A percentile compares a stretch with the other conserved stretches of the same genome.
phyloP scores from a whole-genome alignment of 148 eudicot species.

The Chenopodium berlandieri region DNA sequence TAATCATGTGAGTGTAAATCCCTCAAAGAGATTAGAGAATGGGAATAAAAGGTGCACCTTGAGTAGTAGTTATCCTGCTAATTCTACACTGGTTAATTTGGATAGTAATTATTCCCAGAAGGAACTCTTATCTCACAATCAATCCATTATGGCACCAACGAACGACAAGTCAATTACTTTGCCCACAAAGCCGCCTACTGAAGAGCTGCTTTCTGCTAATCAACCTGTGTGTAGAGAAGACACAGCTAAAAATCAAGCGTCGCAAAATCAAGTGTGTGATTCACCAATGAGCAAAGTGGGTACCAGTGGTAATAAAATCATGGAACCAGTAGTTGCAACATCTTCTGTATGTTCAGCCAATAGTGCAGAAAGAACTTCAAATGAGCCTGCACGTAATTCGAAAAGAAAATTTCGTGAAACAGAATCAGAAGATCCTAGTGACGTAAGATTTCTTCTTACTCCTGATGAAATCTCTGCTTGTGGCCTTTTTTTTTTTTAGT shows the following conservation, averaged over 20 bases:
- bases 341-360: conserved; percentile 92
- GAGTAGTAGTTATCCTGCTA: conserved; percentile 29
- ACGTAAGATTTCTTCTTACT: conserved; percentile 44
- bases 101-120: conserved; percentile 31
- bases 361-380: conserved; percentile 69
- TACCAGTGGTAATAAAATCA: conserved; percentile 34
- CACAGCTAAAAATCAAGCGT: conserved; percentile 1
- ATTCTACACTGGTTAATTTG: conserved; percentile 28
- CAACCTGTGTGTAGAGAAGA: conserved; percentile 7
- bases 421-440: conserved; percentile 78
- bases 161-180: conserved; percentile 27
- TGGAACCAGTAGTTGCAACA: conserved; percentile 55
- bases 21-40: conserved; percentile 29
- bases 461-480: conserved; percentile 3
- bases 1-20: conserved; percentile 31
- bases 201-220: conserved; percentile 29
- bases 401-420: conserved; percentile 71
- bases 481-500: conserved; percentile 1
- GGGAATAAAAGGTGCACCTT: conserved; percentile 31
- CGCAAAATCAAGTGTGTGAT: conserved; percentile 28
- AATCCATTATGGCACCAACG: conserved; percentile 22
- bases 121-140: conserved; percentile 31
- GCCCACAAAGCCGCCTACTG: conserved; percentile 32
- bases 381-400: conserved; percentile 44
- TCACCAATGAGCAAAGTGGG: conserved; percentile 29